These are phyloP conservation scores for Casuarina glauca DNA, from an alignment of 306 rosid species.

Conservation along the genomic window DNA sequence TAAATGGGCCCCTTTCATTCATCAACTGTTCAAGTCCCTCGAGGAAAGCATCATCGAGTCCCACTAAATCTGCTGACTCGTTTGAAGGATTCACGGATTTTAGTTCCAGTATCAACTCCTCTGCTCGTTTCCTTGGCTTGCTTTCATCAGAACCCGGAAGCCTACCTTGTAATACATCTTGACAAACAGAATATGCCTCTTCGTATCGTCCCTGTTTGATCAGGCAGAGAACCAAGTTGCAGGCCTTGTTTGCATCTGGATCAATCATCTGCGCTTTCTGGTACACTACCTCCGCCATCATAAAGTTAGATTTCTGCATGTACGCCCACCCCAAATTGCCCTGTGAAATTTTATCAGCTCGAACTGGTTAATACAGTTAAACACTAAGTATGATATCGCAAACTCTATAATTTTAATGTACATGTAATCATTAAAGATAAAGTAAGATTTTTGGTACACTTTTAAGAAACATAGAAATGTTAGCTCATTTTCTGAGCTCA, in stretches of 20 bases:
- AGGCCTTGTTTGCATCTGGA: conserved; percentile 79
- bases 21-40: conserved; percentile 71
- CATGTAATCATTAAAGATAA: too few relatives aligned
- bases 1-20: conserved; percentile 50
- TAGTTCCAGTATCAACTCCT: conserved; percentile 48
- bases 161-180: conserved; percentile 45
- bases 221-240: conserved; percentile 68
- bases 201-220: conserved; percentile 54
- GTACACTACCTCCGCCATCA: conserved; percentile 73
- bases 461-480: too few relatives aligned
- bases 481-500: too few relatives aligned
- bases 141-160: conserved; percentile 53
- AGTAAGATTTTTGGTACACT: too few relatives aligned
- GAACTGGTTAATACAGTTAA: background rate
- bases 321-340: conserved; percentile 98
- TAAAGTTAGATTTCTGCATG: conserved; percentile 72
- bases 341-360: conserved; percentile 28
- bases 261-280: conserved; percentile 80
- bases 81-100: conserved; percentile 19
- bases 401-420: background rate
- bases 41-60: conserved; percentile 58
- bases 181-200: conserved; percentile 55
- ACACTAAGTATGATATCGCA: background rate
- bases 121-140: conserved; percentile 51
- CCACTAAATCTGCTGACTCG: conserved; percentile 17